phyloP scores from a whole-genome alignment of 2,329 filamentous ascomycete genomes.

The Whalleya microplaca region DNA sequence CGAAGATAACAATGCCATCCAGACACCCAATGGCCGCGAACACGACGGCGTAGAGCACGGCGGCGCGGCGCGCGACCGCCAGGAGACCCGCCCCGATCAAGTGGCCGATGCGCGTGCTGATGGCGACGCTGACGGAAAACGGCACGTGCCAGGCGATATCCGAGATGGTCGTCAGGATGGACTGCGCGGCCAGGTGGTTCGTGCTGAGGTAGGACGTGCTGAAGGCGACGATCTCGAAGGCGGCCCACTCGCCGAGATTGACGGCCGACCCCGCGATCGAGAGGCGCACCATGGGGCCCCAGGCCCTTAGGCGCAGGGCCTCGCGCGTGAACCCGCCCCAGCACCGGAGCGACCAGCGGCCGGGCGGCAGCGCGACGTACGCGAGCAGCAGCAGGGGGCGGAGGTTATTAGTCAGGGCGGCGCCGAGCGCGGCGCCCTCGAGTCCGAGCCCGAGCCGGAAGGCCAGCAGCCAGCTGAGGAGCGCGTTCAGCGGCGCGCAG shows the following conservation, averaged over 20 bases:
- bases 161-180: constrained; percentile 45
- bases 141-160: constrained; percentile 48
- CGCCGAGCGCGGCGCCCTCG: constrained; percentile 54
- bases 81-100: constrained; percentile 45
- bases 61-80: constrained; percentile 36
- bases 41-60: constrained; percentile 39
- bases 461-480: constrained; percentile 54
- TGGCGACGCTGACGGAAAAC: constrained; percentile 46
- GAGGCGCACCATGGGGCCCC: constrained; percentile 45
- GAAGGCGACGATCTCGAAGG: constrained; percentile 48
- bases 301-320: constrained; percentile 41
- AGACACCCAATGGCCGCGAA: constrained; percentile 38
- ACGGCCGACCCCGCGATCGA: constrained; percentile 45
- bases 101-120: constrained; percentile 47
- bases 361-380: constrained; percentile 47
- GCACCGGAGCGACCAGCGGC: constrained; percentile 46
- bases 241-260: constrained; percentile 47
- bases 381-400: constrained; percentile 50
- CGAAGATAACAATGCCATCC: constrained; percentile 39
- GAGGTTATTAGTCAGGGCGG: constrained; percentile 52
- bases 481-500: constrained; percentile 51
- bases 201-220: constrained; percentile 50
- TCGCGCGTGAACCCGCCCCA: constrained; percentile 47
- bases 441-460: constrained; percentile 49
- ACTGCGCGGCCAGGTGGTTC: constrained; percentile 46